Evolutionary conservation across 257 asterid species (phyloP).

Genomic region (Voacanga thouarsii): DNA sequence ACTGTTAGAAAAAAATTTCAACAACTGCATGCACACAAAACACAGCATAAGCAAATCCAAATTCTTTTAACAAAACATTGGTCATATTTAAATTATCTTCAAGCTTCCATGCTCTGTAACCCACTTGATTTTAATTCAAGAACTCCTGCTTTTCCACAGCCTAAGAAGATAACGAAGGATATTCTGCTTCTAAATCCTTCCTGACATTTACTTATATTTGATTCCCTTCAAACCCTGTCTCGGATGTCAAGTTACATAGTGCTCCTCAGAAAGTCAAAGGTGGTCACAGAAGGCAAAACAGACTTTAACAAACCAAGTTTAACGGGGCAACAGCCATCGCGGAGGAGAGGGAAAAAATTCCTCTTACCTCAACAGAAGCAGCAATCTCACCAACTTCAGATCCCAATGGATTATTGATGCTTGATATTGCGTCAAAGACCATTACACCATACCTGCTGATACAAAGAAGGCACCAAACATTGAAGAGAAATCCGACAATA

Average conservation of each 20-base stretch:
- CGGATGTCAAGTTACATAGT: background rate
- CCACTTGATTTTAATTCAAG: background rate
- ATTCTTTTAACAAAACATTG: background rate
- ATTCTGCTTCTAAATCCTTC: background rate
- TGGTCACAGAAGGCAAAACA: background rate
- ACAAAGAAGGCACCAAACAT: constrained; percentile 20
- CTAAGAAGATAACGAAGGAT: background rate
- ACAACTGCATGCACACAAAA: background rate
- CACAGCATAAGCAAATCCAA: background rate
- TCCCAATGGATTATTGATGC: constrained; percentile 44
- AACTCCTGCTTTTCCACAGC: background rate
- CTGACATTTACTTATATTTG: background rate
- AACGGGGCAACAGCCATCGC: background rate
- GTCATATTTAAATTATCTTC: background rate
- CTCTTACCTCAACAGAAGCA: constrained; percentile 55
- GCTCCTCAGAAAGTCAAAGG: background rate
- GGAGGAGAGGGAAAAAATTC: background rate
- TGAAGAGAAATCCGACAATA: background rate
- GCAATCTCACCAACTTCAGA: constrained; percentile 42
- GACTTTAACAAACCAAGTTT: background rate
- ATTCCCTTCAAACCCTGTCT: background rate
- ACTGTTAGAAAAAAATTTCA: background rate
- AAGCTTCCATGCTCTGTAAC: background rate
- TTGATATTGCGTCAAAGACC: constrained; percentile 59
- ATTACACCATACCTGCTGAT: constrained; percentile 35